Conservation (phyloP, 108 stramenopile species). For the Skeletonema potamos region DNA sequence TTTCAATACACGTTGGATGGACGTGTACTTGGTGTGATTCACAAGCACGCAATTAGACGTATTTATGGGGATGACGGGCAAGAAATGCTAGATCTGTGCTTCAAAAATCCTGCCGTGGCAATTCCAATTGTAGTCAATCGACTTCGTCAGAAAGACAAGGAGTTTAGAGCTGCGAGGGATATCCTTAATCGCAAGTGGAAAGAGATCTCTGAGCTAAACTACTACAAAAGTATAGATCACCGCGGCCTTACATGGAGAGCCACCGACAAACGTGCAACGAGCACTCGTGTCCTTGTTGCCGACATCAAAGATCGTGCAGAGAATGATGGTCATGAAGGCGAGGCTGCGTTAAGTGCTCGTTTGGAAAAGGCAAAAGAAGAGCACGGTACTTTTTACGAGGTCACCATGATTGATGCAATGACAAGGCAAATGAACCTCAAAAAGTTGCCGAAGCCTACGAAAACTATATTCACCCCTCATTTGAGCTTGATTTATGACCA, state of each 20-base stretch:
- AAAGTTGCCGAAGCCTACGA: conserved; percentile 70
- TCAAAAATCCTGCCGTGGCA: conserved; percentile 93
- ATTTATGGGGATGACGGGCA: conserved; percentile 94
- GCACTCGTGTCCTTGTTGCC: conserved; percentile 76
- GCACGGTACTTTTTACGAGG: conserved; percentile 81
- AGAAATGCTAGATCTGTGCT: conserved; percentile 94
- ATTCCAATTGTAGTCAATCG: conserved; percentile 95
- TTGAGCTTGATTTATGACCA: conserved; percentile 73
- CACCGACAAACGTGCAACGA: conserved; percentile 79
- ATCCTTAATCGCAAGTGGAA: conserved; percentile 89
- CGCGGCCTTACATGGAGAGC: conserved; percentile 85
- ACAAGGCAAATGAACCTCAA: conserved; percentile 67
- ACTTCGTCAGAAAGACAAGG: conserved; percentile 95
- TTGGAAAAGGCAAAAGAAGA: conserved; percentile 88
- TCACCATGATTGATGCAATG: conserved; percentile 68
- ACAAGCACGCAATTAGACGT: conserved; percentile 93
- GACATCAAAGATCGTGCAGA: conserved; percentile 89
- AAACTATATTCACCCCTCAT: conserved; percentile 83
- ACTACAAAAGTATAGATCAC: conserved; percentile 87
- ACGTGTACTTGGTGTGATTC: conserved; percentile 84
- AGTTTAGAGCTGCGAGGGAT: conserved; percentile 81
- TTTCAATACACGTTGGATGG: conserved; percentile 86
- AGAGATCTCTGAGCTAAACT: conserved; percentile 81
- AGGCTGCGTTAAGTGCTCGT: conserved; percentile 64
- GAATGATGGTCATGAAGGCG: conserved; percentile 72